Conservation (phyloP, 2,329 filamentous ascomycete species). For the Pestalotiopsis sp. region DNA sequence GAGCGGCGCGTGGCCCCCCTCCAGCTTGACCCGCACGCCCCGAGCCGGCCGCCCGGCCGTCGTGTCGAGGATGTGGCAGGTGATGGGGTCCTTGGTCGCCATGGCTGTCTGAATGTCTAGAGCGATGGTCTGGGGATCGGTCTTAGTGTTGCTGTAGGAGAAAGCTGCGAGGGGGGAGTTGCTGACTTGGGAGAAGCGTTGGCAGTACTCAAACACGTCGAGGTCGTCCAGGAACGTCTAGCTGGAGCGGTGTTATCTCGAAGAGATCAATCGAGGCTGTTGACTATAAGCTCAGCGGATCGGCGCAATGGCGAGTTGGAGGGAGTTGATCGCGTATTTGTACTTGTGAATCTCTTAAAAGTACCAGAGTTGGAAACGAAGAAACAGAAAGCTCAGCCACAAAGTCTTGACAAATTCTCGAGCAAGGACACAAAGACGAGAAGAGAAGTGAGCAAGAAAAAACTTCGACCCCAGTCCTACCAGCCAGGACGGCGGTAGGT, state of each 20-base stretch:
- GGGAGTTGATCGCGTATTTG: background rate
- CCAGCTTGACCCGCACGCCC: constrained; percentile 66
- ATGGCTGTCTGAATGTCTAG: constrained; percentile 15
- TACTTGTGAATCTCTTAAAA: background rate
- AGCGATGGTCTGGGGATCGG: background rate
- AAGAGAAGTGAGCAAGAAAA: background rate
- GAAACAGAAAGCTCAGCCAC: background rate
- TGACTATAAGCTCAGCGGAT: background rate
- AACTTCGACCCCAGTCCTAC: constrained; percentile 2
- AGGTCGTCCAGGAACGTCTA: background rate
- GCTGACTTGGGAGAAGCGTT: background rate
- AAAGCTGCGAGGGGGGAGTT: background rate
- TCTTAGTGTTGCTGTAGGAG: background rate
- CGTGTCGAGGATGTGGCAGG: constrained; percentile 86
- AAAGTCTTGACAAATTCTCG: background rate
- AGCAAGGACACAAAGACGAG: background rate
- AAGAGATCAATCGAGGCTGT: background rate
- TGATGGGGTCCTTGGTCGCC: constrained; percentile 65
- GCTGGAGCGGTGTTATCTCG: background rate
- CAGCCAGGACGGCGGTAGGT: background rate
- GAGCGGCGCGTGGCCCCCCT: constrained; percentile 38
- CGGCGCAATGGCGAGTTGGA: background rate
- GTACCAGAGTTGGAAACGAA: background rate
- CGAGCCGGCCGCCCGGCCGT: constrained; percentile 69
- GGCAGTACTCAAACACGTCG: background rate